A percentile compares a stretch with the other conserved stretches of the same genome.
phyloP scores from a whole-genome alignment of 768 basidiomycete genomes.

The Xerocomellus intermedius region DNA sequence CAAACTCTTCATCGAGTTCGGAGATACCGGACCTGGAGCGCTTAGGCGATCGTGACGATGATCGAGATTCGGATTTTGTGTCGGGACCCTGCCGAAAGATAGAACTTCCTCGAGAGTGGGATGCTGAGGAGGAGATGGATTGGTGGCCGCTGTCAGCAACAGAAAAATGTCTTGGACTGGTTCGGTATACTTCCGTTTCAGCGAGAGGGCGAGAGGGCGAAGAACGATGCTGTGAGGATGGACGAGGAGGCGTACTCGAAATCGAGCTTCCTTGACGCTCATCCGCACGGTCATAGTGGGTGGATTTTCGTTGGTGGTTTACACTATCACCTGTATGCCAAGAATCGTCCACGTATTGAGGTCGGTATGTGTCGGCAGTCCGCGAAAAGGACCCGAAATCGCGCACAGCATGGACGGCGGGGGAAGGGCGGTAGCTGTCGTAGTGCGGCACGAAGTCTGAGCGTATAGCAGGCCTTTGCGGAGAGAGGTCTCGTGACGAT shows the following conservation, averaged over 20 bases:
- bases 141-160: slow-evolving; percentile 13
- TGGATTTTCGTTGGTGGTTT: slow-evolving; percentile 21
- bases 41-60: slow-evolving; percentile 54
- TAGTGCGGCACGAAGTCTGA: slow-evolving; percentile 35
- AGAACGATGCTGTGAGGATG: slow-evolving; percentile 18
- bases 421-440: slow-evolving; percentile 52
- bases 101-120: slow-evolving; percentile 30
- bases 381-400: slow-evolving; percentile 37
- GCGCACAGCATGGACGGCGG: slow-evolving; percentile 35
- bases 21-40: slow-evolving; percentile 28
- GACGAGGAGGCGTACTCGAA: slow-evolving; percentile 34
- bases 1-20: slow-evolving; percentile 19
- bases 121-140: slow-evolving; percentile 17
- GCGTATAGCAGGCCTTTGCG: slow-evolving; percentile 33
- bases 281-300: slow-evolving; percentile 26
- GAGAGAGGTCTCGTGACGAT: slow-evolving; percentile 34
- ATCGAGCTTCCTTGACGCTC: slow-evolving; percentile 31
- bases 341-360: slow-evolving; percentile 39
- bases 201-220: slow-evolving; percentile 20
- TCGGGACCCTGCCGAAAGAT: slow-evolving; percentile 30
- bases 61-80: slow-evolving; percentile 42
- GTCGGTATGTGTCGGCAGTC: slow-evolving; percentile 53
- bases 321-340: slow-evolving; percentile 35
- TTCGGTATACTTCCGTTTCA: slow-evolving; percentile 7
- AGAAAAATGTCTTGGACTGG: slow-evolving; percentile 1